phyloP scores from a whole-genome alignment of 2,329 filamentous ascomycete genomes.

The Stemphylium lycopersici region DNA sequence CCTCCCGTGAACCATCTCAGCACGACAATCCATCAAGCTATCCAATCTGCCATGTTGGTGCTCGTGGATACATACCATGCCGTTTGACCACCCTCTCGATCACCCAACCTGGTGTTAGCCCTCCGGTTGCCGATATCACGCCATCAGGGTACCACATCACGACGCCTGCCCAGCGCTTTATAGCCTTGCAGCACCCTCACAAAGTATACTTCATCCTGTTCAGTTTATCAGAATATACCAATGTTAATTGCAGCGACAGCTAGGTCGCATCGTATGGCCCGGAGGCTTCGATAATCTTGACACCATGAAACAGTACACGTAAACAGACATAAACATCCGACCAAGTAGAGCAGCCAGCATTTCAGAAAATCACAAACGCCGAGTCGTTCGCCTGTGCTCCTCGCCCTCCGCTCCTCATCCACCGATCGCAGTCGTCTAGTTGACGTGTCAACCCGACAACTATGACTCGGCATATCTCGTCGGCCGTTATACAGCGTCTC shows the following conservation, averaged over 20 bases:
- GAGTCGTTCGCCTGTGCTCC: conserved; percentile 5
- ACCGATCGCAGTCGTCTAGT: conserved; percentile 12
- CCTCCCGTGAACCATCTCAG: not conserved
- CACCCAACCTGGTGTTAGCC: not conserved
- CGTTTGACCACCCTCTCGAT: not conserved
- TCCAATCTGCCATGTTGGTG: not conserved
- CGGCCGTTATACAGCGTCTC: conserved; percentile 31
- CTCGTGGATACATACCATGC: not conserved
- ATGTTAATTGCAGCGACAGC: conserved; percentile 3
- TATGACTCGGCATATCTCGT: conserved; percentile 34
- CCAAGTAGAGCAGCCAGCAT: not conserved
- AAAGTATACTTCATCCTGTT: not conserved
- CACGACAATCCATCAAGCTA: not conserved
- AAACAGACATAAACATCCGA: not conserved
- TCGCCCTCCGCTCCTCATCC: conserved; percentile 13
- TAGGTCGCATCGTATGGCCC: not conserved
- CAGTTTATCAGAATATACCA: not conserved
- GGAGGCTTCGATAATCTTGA: not conserved
- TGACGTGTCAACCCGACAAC: conserved; percentile 15
- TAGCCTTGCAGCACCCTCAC: not conserved
- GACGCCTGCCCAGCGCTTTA: not conserved
- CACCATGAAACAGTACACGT: conserved; percentile 1
- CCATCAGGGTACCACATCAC: conserved; percentile 26
- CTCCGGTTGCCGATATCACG: conserved; percentile 12
- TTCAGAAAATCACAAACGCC: conserved; percentile 14